These are phyloP conservation scores for Ceratocystis papillata DNA, from an alignment of 2,329 filamentous ascomycete genomes.

Conservation along the genomic window DNA sequence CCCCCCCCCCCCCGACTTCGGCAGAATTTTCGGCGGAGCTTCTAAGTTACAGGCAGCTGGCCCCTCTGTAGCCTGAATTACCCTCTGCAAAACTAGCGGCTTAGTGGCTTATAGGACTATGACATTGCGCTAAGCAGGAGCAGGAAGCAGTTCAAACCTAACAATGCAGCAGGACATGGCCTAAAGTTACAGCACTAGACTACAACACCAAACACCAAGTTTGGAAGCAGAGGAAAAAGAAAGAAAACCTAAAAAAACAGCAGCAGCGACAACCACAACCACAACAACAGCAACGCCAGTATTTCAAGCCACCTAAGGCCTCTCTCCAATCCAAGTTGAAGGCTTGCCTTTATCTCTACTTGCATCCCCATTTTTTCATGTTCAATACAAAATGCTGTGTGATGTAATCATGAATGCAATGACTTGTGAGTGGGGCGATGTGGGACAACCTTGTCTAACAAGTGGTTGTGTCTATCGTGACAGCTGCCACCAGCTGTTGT, in stretches of 20 bases:
- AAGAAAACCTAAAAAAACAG: too few relatives aligned
- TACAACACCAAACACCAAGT: too few relatives aligned
- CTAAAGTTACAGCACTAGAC: too few relatives aligned
- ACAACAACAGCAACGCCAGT: too few relatives aligned
- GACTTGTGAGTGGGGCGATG: constrained; percentile 5
- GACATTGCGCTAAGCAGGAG: background rate
- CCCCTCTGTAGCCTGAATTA: background rate
- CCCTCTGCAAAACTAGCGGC: background rate
- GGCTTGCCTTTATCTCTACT: too few relatives aligned
- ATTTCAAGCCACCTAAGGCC: too few relatives aligned
- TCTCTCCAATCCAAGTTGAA: too few relatives aligned
- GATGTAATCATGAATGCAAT: background rate
- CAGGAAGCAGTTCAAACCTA: background rate
- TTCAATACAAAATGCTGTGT: background rate
- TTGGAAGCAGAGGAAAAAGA: too few relatives aligned
- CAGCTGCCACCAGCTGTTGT: constrained; percentile 16
- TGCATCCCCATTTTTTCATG: too few relatives aligned
- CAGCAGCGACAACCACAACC: too few relatives aligned
- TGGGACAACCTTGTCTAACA: background rate
- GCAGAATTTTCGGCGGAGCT: constrained; percentile 14
- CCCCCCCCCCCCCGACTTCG: constrained; percentile 11
- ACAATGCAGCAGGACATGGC: too few relatives aligned
- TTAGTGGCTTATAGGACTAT: background rate
- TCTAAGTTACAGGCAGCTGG: background rate
- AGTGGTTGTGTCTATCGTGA: background rate